phyloP scores from a whole-genome alignment of 768 basidiomycete species.

The Porpolomopsis calyptriformis region DNA sequence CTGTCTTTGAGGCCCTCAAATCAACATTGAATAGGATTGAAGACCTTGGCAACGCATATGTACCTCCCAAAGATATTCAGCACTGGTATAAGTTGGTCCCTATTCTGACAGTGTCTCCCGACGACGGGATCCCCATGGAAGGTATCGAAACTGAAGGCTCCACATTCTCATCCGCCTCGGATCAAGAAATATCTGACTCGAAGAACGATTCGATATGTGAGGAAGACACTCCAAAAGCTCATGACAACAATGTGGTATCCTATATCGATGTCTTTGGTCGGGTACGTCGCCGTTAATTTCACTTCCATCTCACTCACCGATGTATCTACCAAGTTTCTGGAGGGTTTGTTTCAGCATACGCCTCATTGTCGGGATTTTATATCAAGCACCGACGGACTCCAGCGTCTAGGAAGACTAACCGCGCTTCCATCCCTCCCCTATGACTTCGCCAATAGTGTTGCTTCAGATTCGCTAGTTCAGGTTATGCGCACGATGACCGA shows the following conservation, averaged over 20 bases:
- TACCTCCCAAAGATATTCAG: conserved; percentile 43
- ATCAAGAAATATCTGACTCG: conserved; percentile 9
- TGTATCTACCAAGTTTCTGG: conserved; percentile 60
- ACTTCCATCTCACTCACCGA: not conserved
- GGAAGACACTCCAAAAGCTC: conserved; percentile 33
- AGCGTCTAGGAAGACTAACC: conserved; percentile 65
- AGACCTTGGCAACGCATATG: conserved; percentile 53
- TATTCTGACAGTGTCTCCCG: conserved; percentile 14
- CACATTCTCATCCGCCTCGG: conserved; percentile 4
- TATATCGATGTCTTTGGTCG: conserved; percentile 73
- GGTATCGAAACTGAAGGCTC: conserved; percentile 26
- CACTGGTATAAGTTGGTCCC: conserved; percentile 56
- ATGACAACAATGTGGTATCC: conserved; percentile 67
- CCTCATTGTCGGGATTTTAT: conserved; percentile 89
- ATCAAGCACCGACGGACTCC: conserved; percentile 57
- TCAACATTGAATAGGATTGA: conserved; percentile 64
- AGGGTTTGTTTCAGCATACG: conserved; percentile 88
- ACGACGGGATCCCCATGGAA: conserved; percentile 39
- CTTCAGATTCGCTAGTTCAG: conserved; percentile 80
- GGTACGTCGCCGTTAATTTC: conserved; percentile 31
- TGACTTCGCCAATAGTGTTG: conserved; percentile 75
- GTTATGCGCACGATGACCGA: conserved; percentile 86
- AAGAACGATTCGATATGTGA: conserved; percentile 22
- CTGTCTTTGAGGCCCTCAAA: conserved; percentile 71
- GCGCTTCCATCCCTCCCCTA: conserved; percentile 81